Evolutionary conservation across 1,139 yeast genomes (phyloP).

Genomic region (Pichia cactophila): DNA sequence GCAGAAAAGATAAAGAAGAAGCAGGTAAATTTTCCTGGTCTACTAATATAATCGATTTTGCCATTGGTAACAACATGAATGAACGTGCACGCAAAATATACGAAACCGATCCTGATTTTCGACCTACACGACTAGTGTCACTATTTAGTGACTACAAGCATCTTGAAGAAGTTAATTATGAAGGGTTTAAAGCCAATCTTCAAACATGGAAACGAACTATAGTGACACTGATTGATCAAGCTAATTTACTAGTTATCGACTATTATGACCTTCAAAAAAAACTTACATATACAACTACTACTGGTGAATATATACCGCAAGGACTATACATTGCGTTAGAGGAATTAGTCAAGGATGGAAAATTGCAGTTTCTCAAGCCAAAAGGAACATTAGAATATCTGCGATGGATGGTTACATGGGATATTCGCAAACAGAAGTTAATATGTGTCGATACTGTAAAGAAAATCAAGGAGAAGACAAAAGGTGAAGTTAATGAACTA

Average conservation of each 20-base stretch:
- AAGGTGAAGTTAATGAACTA: conserved; percentile 3
- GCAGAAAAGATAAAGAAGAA: no score
- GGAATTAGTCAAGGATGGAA: conserved; percentile 20
- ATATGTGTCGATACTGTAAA: conserved; percentile 1
- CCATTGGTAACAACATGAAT: neutral
- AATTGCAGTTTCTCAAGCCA: neutral
- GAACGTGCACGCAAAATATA: conserved; percentile 1
- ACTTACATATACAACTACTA: conserved; percentile 10
- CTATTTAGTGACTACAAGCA: conserved; percentile 54
- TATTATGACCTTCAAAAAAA: conserved; percentile 14
- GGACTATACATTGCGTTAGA: conserved; percentile 25
- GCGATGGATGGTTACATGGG: neutral
- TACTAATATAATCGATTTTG: neutral
- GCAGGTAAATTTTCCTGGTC: neutral
- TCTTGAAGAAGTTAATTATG: conserved; percentile 48
- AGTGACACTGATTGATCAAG: conserved; percentile 18
- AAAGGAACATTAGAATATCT: neutral
- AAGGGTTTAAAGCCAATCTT: conserved; percentile 67
- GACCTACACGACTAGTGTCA: conserved; percentile 44
- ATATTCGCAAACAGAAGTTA: neutral
- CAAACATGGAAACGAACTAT: conserved; percentile 48
- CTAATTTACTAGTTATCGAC: conserved; percentile 16
- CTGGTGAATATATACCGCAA: conserved; percentile 18
- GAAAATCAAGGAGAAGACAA: neutral
- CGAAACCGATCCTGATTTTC: conserved; percentile 7